phyloP scores from a whole-genome alignment of 2,329 filamentous ascomycete species.

The Diaporthe helianthi region DNA sequence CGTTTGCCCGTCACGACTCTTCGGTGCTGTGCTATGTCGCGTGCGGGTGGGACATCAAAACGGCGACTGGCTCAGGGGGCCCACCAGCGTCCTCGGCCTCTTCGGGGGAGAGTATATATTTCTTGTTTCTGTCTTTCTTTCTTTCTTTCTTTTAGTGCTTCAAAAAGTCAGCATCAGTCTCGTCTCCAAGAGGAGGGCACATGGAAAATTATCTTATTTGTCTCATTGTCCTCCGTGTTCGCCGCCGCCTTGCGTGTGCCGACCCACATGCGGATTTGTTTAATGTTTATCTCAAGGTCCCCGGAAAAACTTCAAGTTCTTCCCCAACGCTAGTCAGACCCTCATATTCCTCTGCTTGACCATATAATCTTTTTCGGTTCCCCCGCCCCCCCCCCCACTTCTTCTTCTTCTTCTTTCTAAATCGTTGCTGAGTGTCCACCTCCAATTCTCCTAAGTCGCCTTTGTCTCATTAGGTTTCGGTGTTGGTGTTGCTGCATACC shows the following conservation, averaged over 20 bases:
- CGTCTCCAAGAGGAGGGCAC: background rate
- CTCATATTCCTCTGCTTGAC: slow-evolving; percentile 3
- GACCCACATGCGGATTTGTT: background rate
- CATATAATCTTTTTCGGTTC: background rate
- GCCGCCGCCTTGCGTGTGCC: background rate
- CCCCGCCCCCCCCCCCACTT: no score
- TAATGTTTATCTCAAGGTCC: background rate
- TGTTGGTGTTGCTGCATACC: slow-evolving; percentile 8
- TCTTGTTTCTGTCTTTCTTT: background rate
- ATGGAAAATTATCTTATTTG: background rate
- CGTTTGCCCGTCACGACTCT: background rate
- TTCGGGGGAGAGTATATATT: background rate
- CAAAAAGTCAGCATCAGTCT: background rate
- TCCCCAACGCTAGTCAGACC: background rate
- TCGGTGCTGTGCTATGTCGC: background rate
- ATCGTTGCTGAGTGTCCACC: background rate
- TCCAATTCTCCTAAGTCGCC: background rate
- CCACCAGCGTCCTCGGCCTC: background rate
- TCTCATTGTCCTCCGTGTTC: background rate
- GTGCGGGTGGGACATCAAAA: background rate
- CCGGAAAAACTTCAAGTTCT: background rate
- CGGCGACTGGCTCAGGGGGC: background rate
- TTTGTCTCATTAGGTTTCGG: slow-evolving; percentile 1
- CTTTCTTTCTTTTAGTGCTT: background rate
- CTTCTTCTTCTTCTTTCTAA: background rate